Conservation (phyloP, 805 yeast genomes). For the Saccharomycopsis microspora region DNA sequence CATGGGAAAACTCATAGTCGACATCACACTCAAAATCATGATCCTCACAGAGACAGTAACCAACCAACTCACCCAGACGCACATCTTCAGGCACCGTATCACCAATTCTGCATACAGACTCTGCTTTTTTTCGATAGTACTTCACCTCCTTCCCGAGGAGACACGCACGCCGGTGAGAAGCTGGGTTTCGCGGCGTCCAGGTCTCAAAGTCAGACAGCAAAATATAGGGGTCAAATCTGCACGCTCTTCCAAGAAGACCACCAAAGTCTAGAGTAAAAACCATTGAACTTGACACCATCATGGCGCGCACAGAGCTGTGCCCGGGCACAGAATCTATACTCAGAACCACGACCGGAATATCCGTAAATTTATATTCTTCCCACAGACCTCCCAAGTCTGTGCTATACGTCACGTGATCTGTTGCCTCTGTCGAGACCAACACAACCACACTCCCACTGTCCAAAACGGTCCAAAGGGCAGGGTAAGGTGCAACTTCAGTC, state of each 20-base stretch:
- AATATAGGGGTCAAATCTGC: conserved; percentile 12
- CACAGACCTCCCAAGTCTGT: conserved; percentile 73
- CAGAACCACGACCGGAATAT: conserved; percentile 33
- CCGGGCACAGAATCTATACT: conserved; percentile 68
- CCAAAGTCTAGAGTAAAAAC: conserved; percentile 49
- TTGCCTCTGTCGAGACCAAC: conserved; percentile 52
- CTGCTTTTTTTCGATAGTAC: conserved; percentile 46
- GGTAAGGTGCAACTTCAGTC: conserved; percentile 67
- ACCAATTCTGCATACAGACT: conserved; percentile 54
- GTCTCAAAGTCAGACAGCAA: conserved; percentile 44
- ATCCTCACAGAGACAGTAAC: conserved; percentile 72
- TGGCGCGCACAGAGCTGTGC: conserved; percentile 45
- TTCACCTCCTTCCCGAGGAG: conserved; percentile 58
- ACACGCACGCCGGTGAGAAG: conserved; percentile 28
- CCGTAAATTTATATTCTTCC: conserved; percentile 50
- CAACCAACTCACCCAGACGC: conserved; percentile 25
- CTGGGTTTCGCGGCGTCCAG: conserved; percentile 52
- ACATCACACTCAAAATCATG: conserved; percentile 91
- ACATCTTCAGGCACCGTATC: conserved; percentile 19
- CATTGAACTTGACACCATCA: conserved; percentile 23
- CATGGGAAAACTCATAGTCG: conserved; percentile 47
- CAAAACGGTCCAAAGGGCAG: conserved; percentile 88
- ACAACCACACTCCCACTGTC: conserved; percentile 89
- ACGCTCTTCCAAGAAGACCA: conserved; percentile 24
- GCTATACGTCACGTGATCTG: conserved; percentile 60